These are phyloP conservation scores for Globisporangium uncinulatum DNA, from an alignment of 352 stramenopile genomes.

Conservation along the genomic window DNA sequence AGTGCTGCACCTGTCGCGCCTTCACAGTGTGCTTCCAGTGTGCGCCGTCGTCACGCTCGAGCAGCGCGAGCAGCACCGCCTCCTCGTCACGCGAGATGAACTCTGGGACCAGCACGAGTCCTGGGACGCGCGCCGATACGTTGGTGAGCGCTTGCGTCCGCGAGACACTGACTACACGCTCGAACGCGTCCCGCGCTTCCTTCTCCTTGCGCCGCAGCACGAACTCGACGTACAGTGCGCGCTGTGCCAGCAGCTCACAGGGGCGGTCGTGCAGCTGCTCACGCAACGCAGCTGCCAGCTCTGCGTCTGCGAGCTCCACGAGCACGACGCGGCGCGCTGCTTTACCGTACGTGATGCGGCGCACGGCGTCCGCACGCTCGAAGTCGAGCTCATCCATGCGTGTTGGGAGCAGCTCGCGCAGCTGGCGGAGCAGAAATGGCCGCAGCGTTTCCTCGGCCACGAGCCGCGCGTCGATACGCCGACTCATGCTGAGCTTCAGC, in stretches of 20 bases:
- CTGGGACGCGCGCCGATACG: slow-evolving; percentile 42
- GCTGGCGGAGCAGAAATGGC: slow-evolving; percentile 27
- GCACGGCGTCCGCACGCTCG: slow-evolving; percentile 17
- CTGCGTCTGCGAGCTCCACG: slow-evolving; percentile 22
- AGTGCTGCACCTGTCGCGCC: slow-evolving; percentile 85
- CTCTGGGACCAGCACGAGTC: slow-evolving; percentile 50
- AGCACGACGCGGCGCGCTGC: slow-evolving; percentile 49
- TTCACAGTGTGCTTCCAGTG: slow-evolving; percentile 73
- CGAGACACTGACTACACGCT: slow-evolving; percentile 51
- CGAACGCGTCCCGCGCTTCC: slow-evolving; percentile 53
- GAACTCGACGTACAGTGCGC: slow-evolving; percentile 74
- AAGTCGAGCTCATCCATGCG: background rate
- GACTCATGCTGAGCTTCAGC: slow-evolving; percentile 70
- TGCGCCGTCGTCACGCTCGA: slow-evolving; percentile 45
- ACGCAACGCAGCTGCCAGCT: slow-evolving; percentile 20
- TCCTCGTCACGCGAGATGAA: slow-evolving; percentile 69
- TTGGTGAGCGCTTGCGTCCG: slow-evolving; percentile 33
- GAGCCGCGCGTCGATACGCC: slow-evolving; percentile 47
- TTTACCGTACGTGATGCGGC: slow-evolving; percentile 49
- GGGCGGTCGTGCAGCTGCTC: slow-evolving; percentile 52
- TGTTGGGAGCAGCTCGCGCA: slow-evolving; percentile 2
- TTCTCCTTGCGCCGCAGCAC: slow-evolving; percentile 59
- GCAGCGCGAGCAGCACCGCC: slow-evolving; percentile 36
- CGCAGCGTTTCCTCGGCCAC: slow-evolving; percentile 44
- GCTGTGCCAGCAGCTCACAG: slow-evolving; percentile 42